Evolutionary conservation across 176 grass and related monocot genomes (phyloP).

Genomic region (Bromus sterilis): DNA sequence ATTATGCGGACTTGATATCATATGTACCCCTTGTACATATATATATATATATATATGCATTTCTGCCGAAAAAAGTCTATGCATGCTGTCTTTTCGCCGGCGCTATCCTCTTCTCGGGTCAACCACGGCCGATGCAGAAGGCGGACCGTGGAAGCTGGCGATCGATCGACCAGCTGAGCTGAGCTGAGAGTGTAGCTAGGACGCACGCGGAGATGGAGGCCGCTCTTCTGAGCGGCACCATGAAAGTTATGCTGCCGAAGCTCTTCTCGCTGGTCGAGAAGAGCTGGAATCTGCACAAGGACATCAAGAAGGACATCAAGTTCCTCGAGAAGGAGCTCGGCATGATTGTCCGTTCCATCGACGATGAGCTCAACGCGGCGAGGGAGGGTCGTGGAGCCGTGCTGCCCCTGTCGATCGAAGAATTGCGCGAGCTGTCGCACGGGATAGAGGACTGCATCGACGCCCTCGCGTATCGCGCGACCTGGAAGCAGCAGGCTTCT

Average conservation of each 20-base stretch:
- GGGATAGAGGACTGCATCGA: slow-evolving; percentile 8
- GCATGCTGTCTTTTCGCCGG: no score
- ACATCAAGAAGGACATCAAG: not conserved
- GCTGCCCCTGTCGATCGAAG: not conserved
- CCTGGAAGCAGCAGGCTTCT: not conserved
- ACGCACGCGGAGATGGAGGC: not conserved
- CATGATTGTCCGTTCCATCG: not conserved
- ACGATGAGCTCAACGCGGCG: not conserved
- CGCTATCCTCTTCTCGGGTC: not conserved
- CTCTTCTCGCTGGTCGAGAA: not conserved
- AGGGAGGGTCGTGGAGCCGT: not conserved
- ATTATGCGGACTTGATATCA: no score
- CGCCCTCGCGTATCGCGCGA: not conserved
- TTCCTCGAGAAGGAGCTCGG: not conserved
- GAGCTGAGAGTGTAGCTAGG: not conserved
- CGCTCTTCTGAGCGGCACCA: not conserved
- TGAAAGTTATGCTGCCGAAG: not conserved
- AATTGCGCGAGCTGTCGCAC: not conserved
- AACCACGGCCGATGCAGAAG: not conserved
- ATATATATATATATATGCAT: no score
- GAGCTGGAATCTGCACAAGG: not conserved
- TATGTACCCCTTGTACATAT: no score
- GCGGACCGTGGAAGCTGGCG: not conserved
- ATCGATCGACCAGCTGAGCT: not conserved
- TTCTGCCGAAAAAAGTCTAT: no score